A percentile compares a stretch with the other conserved stretches of the same genome.
Evolutionary conservation across 73 alveolate species (phyloP).

Genomic region (Durusdinium trenchii): DNA sequence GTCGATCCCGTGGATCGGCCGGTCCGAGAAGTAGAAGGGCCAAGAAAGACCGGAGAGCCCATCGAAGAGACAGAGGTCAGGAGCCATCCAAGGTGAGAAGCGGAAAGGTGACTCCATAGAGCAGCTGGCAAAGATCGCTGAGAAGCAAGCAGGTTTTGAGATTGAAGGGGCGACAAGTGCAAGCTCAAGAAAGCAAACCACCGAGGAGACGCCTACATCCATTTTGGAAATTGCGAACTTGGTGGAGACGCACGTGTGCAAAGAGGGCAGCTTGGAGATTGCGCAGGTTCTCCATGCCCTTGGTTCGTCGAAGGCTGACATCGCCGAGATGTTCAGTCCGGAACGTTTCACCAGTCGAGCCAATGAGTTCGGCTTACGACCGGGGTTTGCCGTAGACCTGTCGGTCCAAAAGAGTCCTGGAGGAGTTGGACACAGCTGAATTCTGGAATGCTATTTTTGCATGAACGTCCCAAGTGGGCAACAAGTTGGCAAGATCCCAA

Average conservation of each 20-base stretch:
- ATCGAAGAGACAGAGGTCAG: background rate
- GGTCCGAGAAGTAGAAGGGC: background rate
- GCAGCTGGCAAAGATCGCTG: background rate
- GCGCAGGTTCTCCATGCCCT: background rate
- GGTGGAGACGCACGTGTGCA: background rate
- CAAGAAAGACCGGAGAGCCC: background rate
- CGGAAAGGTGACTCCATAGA: background rate
- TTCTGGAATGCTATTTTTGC: background rate
- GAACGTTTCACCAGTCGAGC: background rate
- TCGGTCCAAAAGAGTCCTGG: background rate
- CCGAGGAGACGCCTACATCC: background rate
- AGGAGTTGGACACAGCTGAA: background rate
- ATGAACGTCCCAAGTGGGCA: background rate
- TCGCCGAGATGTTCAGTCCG: slow-evolving; percentile 37
- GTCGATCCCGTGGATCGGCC: slow-evolving; percentile 19
- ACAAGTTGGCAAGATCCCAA: background rate
- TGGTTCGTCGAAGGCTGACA: background rate
- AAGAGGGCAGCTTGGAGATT: background rate
- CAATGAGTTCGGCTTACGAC: background rate
- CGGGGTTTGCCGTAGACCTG: slow-evolving; percentile 39
- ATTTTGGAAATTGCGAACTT: background rate
- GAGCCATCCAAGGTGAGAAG: background rate
- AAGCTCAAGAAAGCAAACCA: background rate
- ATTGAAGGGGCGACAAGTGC: background rate
- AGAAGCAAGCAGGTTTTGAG: background rate